These are phyloP conservation scores for Helicosporidium sp. DNA, from an alignment of 139 green algal genomes.

Conservation along the genomic window DNA sequence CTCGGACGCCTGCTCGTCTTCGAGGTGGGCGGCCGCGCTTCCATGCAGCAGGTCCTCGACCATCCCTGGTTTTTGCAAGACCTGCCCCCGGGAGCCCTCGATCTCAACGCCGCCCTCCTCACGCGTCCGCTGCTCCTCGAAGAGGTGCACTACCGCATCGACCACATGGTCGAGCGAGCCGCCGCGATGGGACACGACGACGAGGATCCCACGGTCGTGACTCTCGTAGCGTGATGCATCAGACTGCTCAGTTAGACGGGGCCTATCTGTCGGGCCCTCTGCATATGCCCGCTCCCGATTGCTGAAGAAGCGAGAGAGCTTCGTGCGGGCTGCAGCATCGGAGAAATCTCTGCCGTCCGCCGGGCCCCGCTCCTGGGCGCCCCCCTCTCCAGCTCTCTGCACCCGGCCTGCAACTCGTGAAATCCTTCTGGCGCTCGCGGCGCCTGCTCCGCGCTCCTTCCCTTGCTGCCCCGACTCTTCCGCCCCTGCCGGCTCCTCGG, in stretches of 20 bases:
- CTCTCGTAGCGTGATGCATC: background rate
- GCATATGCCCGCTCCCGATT: too few relatives aligned
- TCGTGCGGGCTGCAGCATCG: too few relatives aligned
- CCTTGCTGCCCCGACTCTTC: too few relatives aligned
- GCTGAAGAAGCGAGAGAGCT: too few relatives aligned
- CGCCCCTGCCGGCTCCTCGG: too few relatives aligned
- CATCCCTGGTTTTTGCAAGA: constrained; percentile 44
- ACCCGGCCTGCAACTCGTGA: too few relatives aligned
- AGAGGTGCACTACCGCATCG: constrained; percentile 6
- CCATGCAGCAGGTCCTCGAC: constrained; percentile 14
- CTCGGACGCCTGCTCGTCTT: background rate
- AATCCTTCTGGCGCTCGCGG: too few relatives aligned
- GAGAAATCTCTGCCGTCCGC: too few relatives aligned
- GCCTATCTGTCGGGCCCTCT: background rate
- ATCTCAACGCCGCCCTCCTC: constrained; percentile 22
- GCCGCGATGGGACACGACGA: background rate
- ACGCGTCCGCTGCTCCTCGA: background rate
- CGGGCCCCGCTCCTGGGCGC: too few relatives aligned
- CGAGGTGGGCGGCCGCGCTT: background rate
- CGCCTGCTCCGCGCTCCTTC: too few relatives aligned
- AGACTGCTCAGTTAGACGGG: background rate
- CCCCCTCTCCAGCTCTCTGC: too few relatives aligned
- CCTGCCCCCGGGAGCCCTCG: constrained; percentile 20
- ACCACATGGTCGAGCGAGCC: too few relatives aligned
- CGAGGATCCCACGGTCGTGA: background rate